A percentile compares a stretch with the other conserved stretches of the same genome.
Conservation (phyloP, 257 asterid genomes). For the Lavandula angustifolia region DNA sequence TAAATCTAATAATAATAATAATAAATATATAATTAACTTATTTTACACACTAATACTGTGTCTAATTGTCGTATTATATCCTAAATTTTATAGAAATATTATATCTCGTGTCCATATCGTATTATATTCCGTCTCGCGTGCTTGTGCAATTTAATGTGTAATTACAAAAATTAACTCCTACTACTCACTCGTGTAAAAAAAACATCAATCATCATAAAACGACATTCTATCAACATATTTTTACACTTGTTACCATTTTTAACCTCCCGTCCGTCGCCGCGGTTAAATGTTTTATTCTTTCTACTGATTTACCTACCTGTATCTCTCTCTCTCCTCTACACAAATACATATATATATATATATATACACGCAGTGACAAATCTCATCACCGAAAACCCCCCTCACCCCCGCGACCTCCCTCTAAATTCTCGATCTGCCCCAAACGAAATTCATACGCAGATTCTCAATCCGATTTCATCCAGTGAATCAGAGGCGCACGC, state of each 20-base stretch:
- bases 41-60: no score
- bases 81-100: no score
- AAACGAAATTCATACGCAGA: constrained; percentile 40
- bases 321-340: no score
- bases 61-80: no score
- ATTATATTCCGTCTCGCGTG: no score
- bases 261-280: constrained; percentile 20
- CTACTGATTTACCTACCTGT: no score
- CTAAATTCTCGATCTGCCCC: constrained; percentile 62
- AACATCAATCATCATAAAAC: not conserved
- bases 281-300: constrained; percentile 20
- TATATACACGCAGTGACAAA: constrained; percentile 42
- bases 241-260: constrained; percentile 9
- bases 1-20: no score
- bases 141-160: no score
- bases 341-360: not conserved
- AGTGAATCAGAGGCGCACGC: constrained; percentile 29
- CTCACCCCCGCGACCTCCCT: constrained; percentile 39
- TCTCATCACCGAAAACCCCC: constrained; percentile 56
- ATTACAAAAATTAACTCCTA: no score
- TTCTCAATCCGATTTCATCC: constrained; percentile 38
- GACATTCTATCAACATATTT: constrained; percentile 7
- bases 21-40: no score
- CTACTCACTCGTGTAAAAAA: no score
- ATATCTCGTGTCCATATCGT: no score